Evolutionary conservation across 164 flowering plant species (phyloP).

Genomic region (Stephania japonica): DNA sequence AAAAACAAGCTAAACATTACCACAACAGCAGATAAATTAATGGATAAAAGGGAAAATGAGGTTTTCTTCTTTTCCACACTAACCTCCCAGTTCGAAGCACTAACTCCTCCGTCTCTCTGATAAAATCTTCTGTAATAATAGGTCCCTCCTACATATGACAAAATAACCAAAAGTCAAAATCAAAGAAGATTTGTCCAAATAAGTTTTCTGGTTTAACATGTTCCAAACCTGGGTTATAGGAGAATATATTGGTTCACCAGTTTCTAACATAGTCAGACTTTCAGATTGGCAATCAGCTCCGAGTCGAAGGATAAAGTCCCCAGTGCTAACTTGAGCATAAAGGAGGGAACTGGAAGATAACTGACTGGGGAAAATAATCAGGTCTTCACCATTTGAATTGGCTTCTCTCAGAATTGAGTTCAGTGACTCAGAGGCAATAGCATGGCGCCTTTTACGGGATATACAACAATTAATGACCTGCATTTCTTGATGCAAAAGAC

Average conservation of each 20-base stretch:
- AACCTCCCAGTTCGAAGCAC: conserved; percentile 97
- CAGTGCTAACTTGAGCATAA: conserved; percentile 60
- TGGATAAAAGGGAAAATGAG: too few species aligned
- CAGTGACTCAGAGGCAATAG: conserved; percentile 55
- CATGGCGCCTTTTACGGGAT: conserved; percentile 69
- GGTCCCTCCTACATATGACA: conserved; percentile 66
- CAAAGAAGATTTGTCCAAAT: background rate
- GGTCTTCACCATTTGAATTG: conserved; percentile 30
- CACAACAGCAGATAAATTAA: too few species aligned
- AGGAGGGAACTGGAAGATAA: conserved; percentile 25
- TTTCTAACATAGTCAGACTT: conserved; percentile 71
- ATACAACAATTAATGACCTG: conserved; percentile 92
- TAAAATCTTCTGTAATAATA: conserved; percentile 87
- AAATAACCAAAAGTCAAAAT: conserved; percentile 2
- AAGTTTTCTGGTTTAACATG: background rate
- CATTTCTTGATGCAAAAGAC: conserved; percentile 82
- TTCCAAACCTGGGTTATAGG: conserved; percentile 80
- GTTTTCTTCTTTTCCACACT: conserved; percentile 20
- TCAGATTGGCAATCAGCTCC: conserved; percentile 62
- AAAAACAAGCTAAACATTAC: too few species aligned
- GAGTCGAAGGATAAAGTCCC: conserved; percentile 70
- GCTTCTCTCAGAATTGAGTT: conserved; percentile 46
- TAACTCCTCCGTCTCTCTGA: conserved; percentile 92
- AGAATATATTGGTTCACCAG: conserved; percentile 78
- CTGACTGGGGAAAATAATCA: conserved; percentile 18